phyloP scores from a whole-genome alignment of 371 early-diverging fungal genomes.

The Sanchytrium tribonematis region DNA sequence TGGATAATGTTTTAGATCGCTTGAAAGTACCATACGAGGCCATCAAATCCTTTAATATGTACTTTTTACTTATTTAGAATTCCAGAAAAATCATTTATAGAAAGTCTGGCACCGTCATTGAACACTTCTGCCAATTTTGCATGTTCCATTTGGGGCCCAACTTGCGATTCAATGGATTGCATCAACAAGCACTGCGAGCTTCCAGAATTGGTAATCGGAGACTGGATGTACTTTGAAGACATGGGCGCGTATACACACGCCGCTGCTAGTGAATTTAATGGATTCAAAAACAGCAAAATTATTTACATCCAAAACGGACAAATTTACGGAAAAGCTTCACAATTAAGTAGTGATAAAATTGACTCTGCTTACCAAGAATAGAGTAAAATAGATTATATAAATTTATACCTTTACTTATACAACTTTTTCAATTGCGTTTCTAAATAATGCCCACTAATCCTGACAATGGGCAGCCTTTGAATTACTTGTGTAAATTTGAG shows the following conservation, averaged over 20 bases:
- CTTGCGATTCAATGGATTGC: conserved; percentile 90
- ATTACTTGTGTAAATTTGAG: neutral
- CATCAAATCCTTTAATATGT: neutral
- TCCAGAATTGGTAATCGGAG: conserved; percentile 65
- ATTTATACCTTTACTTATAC: neutral
- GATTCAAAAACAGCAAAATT: conserved; percentile 4
- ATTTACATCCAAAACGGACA: conserved; percentile 3
- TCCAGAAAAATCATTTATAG: neutral
- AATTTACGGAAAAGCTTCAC: neutral
- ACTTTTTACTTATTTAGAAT: neutral
- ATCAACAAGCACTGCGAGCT: conserved; percentile 34
- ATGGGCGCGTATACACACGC: conserved; percentile 91
- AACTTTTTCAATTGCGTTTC: neutral
- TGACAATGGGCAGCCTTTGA: neutral
- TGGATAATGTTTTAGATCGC: neutral
- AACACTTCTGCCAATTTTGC: conserved; percentile 36
- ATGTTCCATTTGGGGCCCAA: conserved; percentile 34
- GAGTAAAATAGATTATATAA: neutral
- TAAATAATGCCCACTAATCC: neutral
- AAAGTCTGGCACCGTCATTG: neutral
- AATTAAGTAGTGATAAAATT: neutral
- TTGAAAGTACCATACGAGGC: neutral
- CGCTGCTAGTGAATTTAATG: conserved; percentile 43
- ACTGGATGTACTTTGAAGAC: conserved; percentile 75
- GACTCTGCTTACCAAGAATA: conserved; percentile 1